Base-by-base conservation (phyloP, 345 rosid species). In the Arabidopsis suecica region DNA sequence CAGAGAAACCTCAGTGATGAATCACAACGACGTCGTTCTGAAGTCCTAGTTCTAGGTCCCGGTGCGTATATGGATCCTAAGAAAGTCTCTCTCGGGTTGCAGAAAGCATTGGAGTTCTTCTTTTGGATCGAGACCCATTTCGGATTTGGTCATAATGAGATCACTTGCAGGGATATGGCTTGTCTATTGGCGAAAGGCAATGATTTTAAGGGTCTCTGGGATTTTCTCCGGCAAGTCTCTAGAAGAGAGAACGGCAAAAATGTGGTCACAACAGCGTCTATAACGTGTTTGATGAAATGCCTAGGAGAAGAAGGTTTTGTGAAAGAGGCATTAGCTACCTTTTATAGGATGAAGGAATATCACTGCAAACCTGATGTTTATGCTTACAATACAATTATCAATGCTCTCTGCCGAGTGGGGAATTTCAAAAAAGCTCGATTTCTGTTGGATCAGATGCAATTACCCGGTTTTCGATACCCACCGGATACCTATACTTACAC, bases 211-310 rank as follows among this genome's bases (percentile, higher is more conserved):
- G 80, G 75, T 71, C 88, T 91, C 9, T 93, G 94, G 98, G 80
- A 79, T 5, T 93, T 93, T 78, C 93, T 91, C 13, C 79, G 80
- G 69, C 81, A 79, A 69, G 88, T 88, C 72, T 69, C 88, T 0
- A 63, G 84, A 44, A 72, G 85, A 59, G 86, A 67, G 2, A 71
- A 41, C 10, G 72, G 63, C 1, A 60, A 76, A 51, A 74, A 86
- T n/a, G 86, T 91, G 3, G 76, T 72, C 1, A 81, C 84, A 0
- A 78, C 83, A 42, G 22, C 74, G 64, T 79, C 91, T 6, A 33
- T 91, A 53, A 93, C 96, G 66, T 87, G 96, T 87, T 93, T 91
- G 96, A 89, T 93, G 60, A 93, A 93, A 88, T 92, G 89, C 68
- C 86, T 91, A 73, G 97, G 89, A 72, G 94, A 93, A 72, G 94